These are phyloP conservation scores for Termitomyces sp. DNA, from an alignment of 768 basidiomycete genomes.

Conservation along the genomic window DNA sequence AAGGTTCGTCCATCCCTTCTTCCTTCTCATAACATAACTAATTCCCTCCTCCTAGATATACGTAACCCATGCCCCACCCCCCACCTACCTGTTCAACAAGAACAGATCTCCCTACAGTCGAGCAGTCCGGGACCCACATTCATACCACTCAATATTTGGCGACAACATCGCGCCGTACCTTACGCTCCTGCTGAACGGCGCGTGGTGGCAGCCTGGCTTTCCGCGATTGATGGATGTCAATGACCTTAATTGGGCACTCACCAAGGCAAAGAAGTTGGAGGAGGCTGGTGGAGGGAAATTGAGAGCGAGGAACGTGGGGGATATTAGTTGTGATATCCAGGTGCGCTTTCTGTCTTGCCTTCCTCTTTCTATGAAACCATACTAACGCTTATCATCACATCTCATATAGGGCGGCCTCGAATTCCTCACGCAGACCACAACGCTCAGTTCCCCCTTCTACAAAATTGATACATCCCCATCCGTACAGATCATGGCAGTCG, in stretches of 20 bases:
- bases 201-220: slow-evolving; percentile 77
- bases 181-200: slow-evolving; percentile 81
- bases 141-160: slow-evolving; percentile 66
- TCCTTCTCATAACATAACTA: too few species aligned
- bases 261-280: too few species aligned
- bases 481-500: slow-evolving; percentile 84
- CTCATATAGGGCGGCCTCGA: slow-evolving; percentile 73
- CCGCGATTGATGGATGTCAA: slow-evolving; percentile 82
- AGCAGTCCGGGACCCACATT: slow-evolving; percentile 60
- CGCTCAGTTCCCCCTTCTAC: slow-evolving; percentile 75
- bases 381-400: too few species aligned
- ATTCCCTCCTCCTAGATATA: slow-evolving; percentile 65
- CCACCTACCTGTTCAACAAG: too few species aligned
- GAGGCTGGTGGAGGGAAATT: too few species aligned
- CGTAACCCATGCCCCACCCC: too few species aligned
- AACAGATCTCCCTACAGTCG: too few species aligned
- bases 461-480: slow-evolving; percentile 44
- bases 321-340: slow-evolving; percentile 87
- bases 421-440: slow-evolving; percentile 75
- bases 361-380: neutral
- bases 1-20: slow-evolving; percentile 44
- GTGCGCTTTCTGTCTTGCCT: slow-evolving; percentile 30
- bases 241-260: too few species aligned
- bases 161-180: slow-evolving; percentile 84
- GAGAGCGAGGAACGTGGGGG: slow-evolving; percentile 83